Evolutionary conservation across 345 rosid genomes (phyloP).

Genomic region (Kandelia obovata): DNA sequence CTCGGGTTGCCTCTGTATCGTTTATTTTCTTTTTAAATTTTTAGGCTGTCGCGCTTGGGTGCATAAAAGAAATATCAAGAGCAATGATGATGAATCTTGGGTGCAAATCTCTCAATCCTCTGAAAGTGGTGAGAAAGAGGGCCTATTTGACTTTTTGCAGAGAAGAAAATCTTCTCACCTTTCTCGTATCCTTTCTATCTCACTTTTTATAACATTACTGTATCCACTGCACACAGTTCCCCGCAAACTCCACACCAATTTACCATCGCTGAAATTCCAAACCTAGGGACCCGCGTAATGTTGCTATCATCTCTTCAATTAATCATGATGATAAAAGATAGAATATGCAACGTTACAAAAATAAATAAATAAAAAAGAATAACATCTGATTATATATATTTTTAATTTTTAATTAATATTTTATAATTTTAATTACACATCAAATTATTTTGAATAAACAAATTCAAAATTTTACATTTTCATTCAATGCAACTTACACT

Average conservation of each 20-base stretch:
- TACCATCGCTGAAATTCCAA: slow-evolving; percentile 60
- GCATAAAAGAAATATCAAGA: slow-evolving; percentile 34
- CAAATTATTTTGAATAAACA: too few species aligned
- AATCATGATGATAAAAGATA: slow-evolving; percentile 3
- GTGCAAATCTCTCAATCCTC: slow-evolving; percentile 66
- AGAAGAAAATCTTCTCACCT: slow-evolving; percentile 47
- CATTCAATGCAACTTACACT: too few species aligned
- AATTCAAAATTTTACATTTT: too few species aligned
- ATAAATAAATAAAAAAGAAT: too few species aligned
- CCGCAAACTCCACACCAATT: slow-evolving; percentile 31
- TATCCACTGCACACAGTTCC: not conserved
- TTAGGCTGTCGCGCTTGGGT: slow-evolving; percentile 23
- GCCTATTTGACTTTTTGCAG: slow-evolving; percentile 62
- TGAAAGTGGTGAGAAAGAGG: slow-evolving; percentile 59
- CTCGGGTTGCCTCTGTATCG: slow-evolving; percentile 9
- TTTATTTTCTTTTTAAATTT: not conserved
- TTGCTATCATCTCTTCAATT: slow-evolving; percentile 38
- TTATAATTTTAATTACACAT: too few species aligned
- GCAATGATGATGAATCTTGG: slow-evolving; percentile 92
- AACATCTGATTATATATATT: too few species aligned
- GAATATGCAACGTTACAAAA: too few species aligned
- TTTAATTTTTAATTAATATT: too few species aligned
- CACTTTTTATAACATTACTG: too few species aligned
- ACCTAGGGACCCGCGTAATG: slow-evolving; percentile 38
- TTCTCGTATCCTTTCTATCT: slow-evolving; percentile 17